Percentiles rank a stretch among this genome's conserved stretches.
phyloP scores from a whole-genome alignment of 208 protist species.

The Crithidia fasciculata region DNA sequence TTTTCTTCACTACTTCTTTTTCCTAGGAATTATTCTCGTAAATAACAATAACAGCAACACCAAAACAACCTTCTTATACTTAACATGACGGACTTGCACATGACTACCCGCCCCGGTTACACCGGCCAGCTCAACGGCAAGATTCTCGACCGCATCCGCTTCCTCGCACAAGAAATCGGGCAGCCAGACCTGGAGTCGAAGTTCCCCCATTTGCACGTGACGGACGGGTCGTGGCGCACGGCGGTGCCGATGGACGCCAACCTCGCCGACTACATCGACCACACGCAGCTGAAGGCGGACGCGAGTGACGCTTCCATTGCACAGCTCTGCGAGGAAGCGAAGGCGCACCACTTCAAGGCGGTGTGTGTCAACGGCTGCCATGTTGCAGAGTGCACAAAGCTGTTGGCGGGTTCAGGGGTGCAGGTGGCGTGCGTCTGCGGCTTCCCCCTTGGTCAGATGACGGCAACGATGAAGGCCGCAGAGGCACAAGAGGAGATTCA shows the following conservation, averaged over 20 bases:
- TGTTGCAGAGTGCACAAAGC: constrained; percentile 51
- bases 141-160: constrained; percentile 63
- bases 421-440: constrained; percentile 77
- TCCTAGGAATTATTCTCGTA: not conserved
- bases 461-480: constrained; percentile 74
- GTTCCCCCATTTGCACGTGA: constrained; percentile 65
- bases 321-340: constrained; percentile 92
- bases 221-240: constrained; percentile 61
- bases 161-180: constrained; percentile 44
- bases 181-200: constrained; percentile 51
- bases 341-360: constrained; percentile 77
- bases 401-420: constrained; percentile 59
- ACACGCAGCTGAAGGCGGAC: constrained; percentile 92
- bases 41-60: not conserved
- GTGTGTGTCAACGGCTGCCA: constrained; percentile 94
- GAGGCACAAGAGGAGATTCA: constrained; percentile 76
- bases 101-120: constrained; percentile 62
- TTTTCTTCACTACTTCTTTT: too few relatives aligned
- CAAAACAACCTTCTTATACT: not conserved
- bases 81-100: constrained; percentile 44
- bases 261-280: constrained; percentile 87
- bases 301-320: constrained; percentile 56
- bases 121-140: constrained; percentile 59
- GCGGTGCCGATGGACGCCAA: constrained; percentile 10
- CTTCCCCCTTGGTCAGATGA: constrained; percentile 94